phyloP scores from a whole-genome alignment of 2,329 filamentous ascomycete species.

The Alternaria gaisen region DNA sequence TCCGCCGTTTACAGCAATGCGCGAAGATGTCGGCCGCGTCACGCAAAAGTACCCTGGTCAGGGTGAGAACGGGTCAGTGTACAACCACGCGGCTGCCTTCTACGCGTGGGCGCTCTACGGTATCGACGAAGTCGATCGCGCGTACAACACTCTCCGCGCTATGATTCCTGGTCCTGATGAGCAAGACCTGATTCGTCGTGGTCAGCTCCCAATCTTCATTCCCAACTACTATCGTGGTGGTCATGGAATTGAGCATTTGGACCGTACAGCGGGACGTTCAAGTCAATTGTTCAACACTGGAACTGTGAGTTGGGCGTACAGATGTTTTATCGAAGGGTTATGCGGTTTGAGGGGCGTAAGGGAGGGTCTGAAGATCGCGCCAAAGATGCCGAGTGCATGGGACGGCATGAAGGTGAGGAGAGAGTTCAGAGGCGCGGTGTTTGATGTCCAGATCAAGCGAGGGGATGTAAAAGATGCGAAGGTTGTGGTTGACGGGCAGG shows the following conservation, averaged over 20 bases:
- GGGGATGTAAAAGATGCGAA: slow-evolving; percentile 53
- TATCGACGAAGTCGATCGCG: slow-evolving; percentile 60
- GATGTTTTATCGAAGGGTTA: slow-evolving; percentile 64
- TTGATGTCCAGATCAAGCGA: slow-evolving; percentile 58
- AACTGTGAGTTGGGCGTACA: slow-evolving; percentile 66
- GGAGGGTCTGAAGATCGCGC: slow-evolving; percentile 58
- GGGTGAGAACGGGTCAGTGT: slow-evolving; percentile 67
- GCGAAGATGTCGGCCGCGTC: slow-evolving; percentile 66
- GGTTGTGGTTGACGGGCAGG: slow-evolving; percentile 52
- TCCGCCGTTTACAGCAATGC: slow-evolving; percentile 64
- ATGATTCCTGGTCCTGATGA: slow-evolving; percentile 64
- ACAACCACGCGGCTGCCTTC: slow-evolving; percentile 66
- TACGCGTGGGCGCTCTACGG: slow-evolving; percentile 64
- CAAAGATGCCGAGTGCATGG: slow-evolving; percentile 63
- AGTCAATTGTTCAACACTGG: slow-evolving; percentile 68
- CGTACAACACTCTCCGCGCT: slow-evolving; percentile 61
- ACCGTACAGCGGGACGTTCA: slow-evolving; percentile 62
- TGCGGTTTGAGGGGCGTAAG: slow-evolving; percentile 63
- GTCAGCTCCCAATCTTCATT: slow-evolving; percentile 66
- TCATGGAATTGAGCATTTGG: slow-evolving; percentile 27
- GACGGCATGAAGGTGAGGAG: slow-evolving; percentile 58
- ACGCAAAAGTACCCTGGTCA: slow-evolving; percentile 67
- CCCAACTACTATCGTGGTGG: slow-evolving; percentile 65
- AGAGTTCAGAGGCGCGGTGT: slow-evolving; percentile 61
- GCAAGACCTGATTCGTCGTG: slow-evolving; percentile 61